Evolutionary conservation across 768 basidiomycete species (phyloP).

Genomic region (Serendipita sp.): DNA sequence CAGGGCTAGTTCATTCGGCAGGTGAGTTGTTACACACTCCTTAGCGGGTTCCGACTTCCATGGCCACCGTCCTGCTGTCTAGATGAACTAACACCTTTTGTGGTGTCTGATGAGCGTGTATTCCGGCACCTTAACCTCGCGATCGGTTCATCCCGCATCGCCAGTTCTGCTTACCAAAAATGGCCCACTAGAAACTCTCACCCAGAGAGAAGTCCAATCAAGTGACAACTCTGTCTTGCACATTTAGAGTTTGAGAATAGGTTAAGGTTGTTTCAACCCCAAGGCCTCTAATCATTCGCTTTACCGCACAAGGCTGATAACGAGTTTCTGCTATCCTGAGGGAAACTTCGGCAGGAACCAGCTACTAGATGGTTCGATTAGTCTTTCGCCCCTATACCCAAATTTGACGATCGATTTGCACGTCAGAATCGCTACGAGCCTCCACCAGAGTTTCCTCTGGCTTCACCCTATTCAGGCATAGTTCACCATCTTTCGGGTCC

Average conservation of each 20-base stretch:
- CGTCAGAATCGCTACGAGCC: slow-evolving; percentile 91
- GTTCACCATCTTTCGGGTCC: slow-evolving; percentile 86
- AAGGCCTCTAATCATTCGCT: slow-evolving; percentile 88
- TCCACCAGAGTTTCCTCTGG: slow-evolving; percentile 95
- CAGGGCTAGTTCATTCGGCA: slow-evolving; percentile 83
- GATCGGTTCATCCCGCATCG: slow-evolving; percentile 57
- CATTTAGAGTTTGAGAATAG: slow-evolving; percentile 63
- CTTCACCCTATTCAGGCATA: slow-evolving; percentile 83
- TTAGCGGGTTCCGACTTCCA: slow-evolving; percentile 76
- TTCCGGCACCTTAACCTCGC: slow-evolving; percentile 68
- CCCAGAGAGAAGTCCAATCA: slow-evolving; percentile 35
- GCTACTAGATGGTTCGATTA: slow-evolving; percentile 91
- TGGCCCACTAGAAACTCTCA: slow-evolving; percentile 60
- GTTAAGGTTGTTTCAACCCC: slow-evolving; percentile 79
- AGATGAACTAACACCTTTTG: slow-evolving; percentile 66
- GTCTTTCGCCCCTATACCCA: slow-evolving; percentile 95
- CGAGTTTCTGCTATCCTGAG: slow-evolving; percentile 54
- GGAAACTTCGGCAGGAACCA: slow-evolving; percentile 87
- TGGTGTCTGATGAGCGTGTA: slow-evolving; percentile 27
- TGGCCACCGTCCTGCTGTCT: slow-evolving; percentile 81
- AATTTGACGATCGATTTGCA: slow-evolving; percentile 93
- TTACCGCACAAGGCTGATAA: slow-evolving; percentile 42
- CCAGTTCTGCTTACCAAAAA: slow-evolving; percentile 62
- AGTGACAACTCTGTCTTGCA: slow-evolving; percentile 41
- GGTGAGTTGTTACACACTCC: slow-evolving; percentile 82